Base-by-base conservation (phyloP, 108 stramenopile genomes). In the Nitzschia sp. region DNA sequence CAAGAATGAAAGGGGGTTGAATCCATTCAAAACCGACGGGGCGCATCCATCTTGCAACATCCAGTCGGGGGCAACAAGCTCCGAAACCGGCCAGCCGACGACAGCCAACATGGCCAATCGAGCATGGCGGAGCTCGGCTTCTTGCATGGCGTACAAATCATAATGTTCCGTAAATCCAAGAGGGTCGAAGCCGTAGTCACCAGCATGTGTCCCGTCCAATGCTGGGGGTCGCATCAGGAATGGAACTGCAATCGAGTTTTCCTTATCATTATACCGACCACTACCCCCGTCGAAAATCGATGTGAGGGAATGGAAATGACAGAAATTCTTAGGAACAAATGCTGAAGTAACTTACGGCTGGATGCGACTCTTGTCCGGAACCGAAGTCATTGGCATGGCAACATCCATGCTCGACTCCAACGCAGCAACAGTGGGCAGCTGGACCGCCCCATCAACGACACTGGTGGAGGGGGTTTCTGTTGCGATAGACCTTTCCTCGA, bases 131-230 rank as follows among this genome's bases (percentile, higher is more conserved):
- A 85, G 38, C 72, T 92, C 91, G 38, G 82, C 57, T 49, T 77
- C 76, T 68, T 75, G 74, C 74, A 75, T 75, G 33, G 66, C 46
- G 66, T 59, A 75, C 60, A 75, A 62, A 35, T 75, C 74, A 25
- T 46, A 68, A n/a, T 60, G 59, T 82, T 78, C 74, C 77, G 86
- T 76, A 19, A 93, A 68, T 13, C 92, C 92, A 28, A 93, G 78
- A 4, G 92, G 92, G 64, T 93, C 91, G 55, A 93, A 93, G 25
- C 92, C 92, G 59, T 67, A 88, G 46, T 93, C 92, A 23, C 92
- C 92, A 46, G 92, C 89, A 57, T 90, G 89, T 34, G 78, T 83
- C 35, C 92, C 93, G 64, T 94, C 93, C 58, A 94, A 79, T 25
- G 72, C 66, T 36, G 82, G 46, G 1, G 93, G 93, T 28, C 88